phyloP scores from a whole-genome alignment of 148 eudicot species.

The Cornus suecica region DNA sequence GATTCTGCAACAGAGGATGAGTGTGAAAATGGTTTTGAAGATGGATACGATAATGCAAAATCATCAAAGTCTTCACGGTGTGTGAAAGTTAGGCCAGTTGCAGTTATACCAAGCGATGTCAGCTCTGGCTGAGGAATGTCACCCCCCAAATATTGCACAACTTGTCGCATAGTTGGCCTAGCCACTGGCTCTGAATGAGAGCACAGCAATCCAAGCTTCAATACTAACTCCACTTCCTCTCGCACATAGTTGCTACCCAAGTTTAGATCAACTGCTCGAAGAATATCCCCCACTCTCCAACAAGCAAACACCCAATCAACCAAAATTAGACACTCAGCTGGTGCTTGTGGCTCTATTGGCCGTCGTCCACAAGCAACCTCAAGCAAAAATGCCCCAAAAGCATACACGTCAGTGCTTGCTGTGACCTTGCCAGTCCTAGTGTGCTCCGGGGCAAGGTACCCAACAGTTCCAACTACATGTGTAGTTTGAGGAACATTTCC shows the following conservation, averaged over 20 bases:
- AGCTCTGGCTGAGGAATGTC: neutral
- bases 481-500: constrained; percentile 22
- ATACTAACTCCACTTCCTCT: constrained; percentile 10
- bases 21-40: neutral
- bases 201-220: constrained; percentile 40
- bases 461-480: constrained; percentile 24
- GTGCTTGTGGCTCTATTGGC: constrained; percentile 21
- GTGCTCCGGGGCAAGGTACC: constrained; percentile 34
- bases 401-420: constrained; percentile 26
- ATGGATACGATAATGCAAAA: neutral
- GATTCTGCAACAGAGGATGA: neutral
- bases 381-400: constrained; percentile 30
- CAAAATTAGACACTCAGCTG: constrained; percentile 2
- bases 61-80: neutral
- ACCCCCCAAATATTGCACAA: constrained; percentile 22
- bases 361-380: constrained; percentile 37
- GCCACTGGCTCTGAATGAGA: constrained; percentile 13
- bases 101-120: neutral
- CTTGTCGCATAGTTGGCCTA: constrained; percentile 36
- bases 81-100: neutral
- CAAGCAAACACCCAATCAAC: constrained; percentile 2
- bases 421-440: constrained; percentile 30
- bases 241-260: neutral
- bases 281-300: neutral
- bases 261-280: neutral